These are phyloP conservation scores for Phytophthora nicotianae DNA, from an alignment of 352 stramenopile species.

Conservation along the genomic window DNA sequence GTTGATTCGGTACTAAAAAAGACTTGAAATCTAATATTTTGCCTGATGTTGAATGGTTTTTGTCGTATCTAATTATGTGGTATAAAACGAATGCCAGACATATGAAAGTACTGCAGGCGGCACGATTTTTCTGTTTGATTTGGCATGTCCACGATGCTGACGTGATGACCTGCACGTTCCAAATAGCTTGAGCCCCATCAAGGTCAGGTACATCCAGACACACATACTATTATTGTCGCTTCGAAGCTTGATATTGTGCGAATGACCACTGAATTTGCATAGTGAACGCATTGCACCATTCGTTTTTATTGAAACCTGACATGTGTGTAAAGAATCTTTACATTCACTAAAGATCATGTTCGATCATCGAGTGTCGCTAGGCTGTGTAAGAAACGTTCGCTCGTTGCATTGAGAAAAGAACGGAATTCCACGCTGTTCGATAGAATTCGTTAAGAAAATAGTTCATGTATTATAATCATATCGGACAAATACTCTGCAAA, in stretches of 20 bases:
- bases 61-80: not conserved
- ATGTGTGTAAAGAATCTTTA: no score
- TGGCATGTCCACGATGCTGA: not conserved
- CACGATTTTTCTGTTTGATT: constrained; percentile 3
- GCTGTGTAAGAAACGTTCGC: no score
- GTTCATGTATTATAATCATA: not conserved
- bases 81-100: constrained; percentile 2
- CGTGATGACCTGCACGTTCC: constrained; percentile 5
- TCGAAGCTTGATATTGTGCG: not conserved
- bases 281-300: not conserved
- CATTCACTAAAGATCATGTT: not conserved
- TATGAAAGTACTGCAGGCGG: no score
- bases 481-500: not conserved
- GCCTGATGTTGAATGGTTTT: not conserved
- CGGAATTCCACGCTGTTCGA: constrained; percentile 4
- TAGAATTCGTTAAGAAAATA: not conserved
- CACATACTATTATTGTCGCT: not conserved
- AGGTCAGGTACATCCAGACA: constrained; percentile 19
- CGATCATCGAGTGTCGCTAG: not conserved
- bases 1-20: no score
- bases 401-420: constrained; percentile 1
- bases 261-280: not conserved
- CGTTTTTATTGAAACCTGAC: not conserved
- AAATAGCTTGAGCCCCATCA: not conserved
- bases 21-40: not conserved